Evolutionary conservation across 2,329 filamentous ascomycete species (phyloP).

Genomic region (Aspergillus transmontanensis): DNA sequence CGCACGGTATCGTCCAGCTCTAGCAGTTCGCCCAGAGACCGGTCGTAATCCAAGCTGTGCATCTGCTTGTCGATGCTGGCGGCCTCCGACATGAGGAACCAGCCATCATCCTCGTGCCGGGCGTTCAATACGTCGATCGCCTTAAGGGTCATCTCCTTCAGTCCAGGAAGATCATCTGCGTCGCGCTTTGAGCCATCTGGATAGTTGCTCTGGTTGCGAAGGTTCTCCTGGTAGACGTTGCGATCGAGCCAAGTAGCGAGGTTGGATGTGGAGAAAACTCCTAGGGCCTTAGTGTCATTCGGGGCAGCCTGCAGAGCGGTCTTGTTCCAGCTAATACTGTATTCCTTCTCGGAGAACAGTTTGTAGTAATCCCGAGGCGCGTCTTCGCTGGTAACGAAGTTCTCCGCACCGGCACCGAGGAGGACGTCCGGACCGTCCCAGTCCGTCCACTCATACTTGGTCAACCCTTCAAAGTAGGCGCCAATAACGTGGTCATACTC

Average conservation of each 20-base stretch:
- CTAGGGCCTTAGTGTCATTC: constrained; percentile 66
- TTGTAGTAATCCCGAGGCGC: constrained; percentile 62
- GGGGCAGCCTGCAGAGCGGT: constrained; percentile 65
- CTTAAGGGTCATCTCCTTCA: constrained; percentile 89
- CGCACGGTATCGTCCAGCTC: constrained; percentile 83
- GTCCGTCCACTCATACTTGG: constrained; percentile 80
- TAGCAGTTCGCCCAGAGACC: constrained; percentile 79
- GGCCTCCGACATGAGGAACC: constrained; percentile 86
- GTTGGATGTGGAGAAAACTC: constrained; percentile 74
- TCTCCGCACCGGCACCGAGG: constrained; percentile 80
- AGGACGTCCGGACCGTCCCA: constrained; percentile 76
- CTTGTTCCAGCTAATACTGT: constrained; percentile 73
- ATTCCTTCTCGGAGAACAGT: constrained; percentile 71
- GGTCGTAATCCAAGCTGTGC: constrained; percentile 83
- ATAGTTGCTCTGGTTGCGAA: constrained; percentile 66
- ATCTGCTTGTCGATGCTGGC: constrained; percentile 90
- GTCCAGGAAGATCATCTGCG: constrained; percentile 75
- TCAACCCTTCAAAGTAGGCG: constrained; percentile 72
- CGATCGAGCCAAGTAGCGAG: constrained; percentile 86
- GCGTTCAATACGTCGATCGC: constrained; percentile 76
- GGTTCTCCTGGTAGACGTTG: constrained; percentile 75
- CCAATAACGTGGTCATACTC: constrained; percentile 74
- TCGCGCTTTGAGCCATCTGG: constrained; percentile 66
- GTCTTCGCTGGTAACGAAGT: constrained; percentile 70
- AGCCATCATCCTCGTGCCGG: constrained; percentile 68